These are phyloP conservation scores for Pyrenochaeta sp. DNA, from an alignment of 2,329 filamentous ascomycete genomes.

Conservation along the genomic window DNA sequence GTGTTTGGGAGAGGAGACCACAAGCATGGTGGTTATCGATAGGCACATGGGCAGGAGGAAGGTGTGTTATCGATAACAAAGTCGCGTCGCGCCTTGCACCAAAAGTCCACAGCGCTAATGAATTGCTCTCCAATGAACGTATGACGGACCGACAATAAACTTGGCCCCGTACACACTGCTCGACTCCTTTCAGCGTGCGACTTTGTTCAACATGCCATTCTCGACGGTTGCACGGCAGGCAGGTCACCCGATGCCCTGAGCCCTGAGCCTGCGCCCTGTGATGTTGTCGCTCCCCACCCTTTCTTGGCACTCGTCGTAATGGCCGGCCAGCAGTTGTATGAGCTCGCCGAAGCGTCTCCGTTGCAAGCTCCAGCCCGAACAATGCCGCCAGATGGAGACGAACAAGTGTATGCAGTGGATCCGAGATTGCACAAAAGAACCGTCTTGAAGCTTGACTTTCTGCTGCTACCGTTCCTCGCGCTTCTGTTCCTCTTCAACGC, in stretches of 20 bases:
- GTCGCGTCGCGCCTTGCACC: too few species aligned
- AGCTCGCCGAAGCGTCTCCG: constrained; percentile 16
- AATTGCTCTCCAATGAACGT: constrained; percentile 5
- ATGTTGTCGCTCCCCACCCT: constrained; percentile 10
- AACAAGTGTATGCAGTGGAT: constrained; percentile 4
- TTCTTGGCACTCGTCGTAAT: constrained; percentile 22
- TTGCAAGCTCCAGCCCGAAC: constrained; percentile 7
- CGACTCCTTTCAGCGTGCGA: background rate
- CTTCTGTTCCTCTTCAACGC: constrained; percentile 62
- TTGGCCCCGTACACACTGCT: background rate
- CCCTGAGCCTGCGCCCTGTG: constrained; percentile 15
- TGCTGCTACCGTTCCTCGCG: constrained; percentile 62
- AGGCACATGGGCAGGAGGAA: background rate
- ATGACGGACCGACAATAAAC: background rate
- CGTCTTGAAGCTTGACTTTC: constrained; percentile 59
- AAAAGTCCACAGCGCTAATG: too few species aligned
- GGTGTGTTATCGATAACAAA: constrained; percentile 13
- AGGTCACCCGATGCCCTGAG: constrained; percentile 7
- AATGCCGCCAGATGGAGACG: constrained; percentile 17
- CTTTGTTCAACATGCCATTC: background rate
- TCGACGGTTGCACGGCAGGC: background rate
- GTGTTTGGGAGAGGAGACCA: too few species aligned
- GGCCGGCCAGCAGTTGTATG: constrained; percentile 15
- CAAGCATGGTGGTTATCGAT: background rate
- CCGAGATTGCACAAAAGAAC: constrained; percentile 45